These are phyloP conservation scores for Myxozyma nipponensis DNA, from an alignment of 805 yeast genomes.

Conservation along the genomic window DNA sequence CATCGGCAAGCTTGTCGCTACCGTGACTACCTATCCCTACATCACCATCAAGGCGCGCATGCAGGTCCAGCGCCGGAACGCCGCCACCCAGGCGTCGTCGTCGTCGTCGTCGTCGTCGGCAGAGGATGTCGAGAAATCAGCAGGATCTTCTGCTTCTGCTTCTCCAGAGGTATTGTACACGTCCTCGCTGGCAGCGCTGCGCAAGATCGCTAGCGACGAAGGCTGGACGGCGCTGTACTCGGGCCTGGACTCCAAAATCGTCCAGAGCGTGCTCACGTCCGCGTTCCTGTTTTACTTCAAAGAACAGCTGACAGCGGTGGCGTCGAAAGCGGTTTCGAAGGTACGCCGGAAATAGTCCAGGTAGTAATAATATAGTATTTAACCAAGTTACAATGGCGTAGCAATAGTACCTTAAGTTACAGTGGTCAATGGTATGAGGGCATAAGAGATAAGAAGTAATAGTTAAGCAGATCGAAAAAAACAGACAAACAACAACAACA, in stretches of 20 bases:
- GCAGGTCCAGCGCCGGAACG: slow-evolving; percentile 46
- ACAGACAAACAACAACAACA: not conserved
- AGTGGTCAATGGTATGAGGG: too few species aligned
- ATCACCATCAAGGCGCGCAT: slow-evolving; percentile 84
- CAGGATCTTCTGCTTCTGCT: slow-evolving; percentile 16
- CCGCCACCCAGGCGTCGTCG: slow-evolving; percentile 42
- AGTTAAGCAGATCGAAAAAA: not conserved
- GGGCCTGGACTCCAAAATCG: slow-evolving; percentile 73
- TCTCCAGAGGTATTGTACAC: slow-evolving; percentile 8
- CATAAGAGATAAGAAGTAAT: not conserved
- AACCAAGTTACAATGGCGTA: too few species aligned
- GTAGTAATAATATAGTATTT: too few species aligned
- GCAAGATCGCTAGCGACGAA: slow-evolving; percentile 59
- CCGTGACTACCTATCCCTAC: slow-evolving; percentile 84
- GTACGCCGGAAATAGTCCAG: too few species aligned
- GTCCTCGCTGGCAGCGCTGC: slow-evolving; percentile 40
- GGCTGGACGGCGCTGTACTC: slow-evolving; percentile 75
- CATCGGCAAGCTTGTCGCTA: slow-evolving; percentile 83
- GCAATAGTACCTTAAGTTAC: too few species aligned
- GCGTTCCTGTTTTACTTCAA: slow-evolving; percentile 88
- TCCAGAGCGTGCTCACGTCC: slow-evolving; percentile 82
- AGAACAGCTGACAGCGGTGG: slow-evolving; percentile 61
- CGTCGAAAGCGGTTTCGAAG: slow-evolving; percentile 4
- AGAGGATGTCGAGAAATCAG: slow-evolving; percentile 14
- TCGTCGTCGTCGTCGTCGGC: too few species aligned